These are phyloP conservation scores for Agaricus subrufescens DNA, from an alignment of 768 basidiomycete species.

Conservation along the genomic window DNA sequence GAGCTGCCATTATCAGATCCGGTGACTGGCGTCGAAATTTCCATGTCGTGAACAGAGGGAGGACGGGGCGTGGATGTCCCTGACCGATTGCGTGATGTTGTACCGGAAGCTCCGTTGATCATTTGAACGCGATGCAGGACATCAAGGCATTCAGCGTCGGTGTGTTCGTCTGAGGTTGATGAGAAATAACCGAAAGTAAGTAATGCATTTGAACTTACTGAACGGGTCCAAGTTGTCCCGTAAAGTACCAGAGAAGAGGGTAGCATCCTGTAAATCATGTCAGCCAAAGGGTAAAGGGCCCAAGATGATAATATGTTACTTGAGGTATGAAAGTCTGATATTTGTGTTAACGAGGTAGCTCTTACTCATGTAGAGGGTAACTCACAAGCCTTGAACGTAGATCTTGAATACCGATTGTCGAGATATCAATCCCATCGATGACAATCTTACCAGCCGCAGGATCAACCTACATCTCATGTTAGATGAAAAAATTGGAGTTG, in stretches of 20 bases:
- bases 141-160: conserved; percentile 75
- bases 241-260: conserved; percentile 77
- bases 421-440: conserved; percentile 87
- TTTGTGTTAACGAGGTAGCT: not conserved
- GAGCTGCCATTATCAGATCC: conserved; percentile 19
- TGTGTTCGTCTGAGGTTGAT: conserved; percentile 55
- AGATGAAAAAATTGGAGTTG: not conserved
- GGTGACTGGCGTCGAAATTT: not conserved
- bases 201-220: conserved; percentile 27
- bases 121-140: conserved; percentile 81
- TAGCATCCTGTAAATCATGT: conserved; percentile 43
- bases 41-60: conserved; percentile 32
- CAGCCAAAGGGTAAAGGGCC: not conserved
- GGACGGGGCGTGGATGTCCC: conserved; percentile 41
- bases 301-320: conserved; percentile 18
- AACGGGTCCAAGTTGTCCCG: conserved; percentile 76
- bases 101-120: conserved; percentile 45
- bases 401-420: conserved; percentile 80
- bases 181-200: not conserved
- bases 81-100: conserved; percentile 48
- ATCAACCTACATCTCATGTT: conserved; percentile 47
- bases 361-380: conserved; percentile 2
- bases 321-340: conserved; percentile 76
- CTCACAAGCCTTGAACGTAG: conserved; percentile 69
- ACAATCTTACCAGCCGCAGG: conserved; percentile 70